phyloP scores from a whole-genome alignment of 495 filamentous ascomycete genomes.

The Penicillium paradoxum region DNA sequence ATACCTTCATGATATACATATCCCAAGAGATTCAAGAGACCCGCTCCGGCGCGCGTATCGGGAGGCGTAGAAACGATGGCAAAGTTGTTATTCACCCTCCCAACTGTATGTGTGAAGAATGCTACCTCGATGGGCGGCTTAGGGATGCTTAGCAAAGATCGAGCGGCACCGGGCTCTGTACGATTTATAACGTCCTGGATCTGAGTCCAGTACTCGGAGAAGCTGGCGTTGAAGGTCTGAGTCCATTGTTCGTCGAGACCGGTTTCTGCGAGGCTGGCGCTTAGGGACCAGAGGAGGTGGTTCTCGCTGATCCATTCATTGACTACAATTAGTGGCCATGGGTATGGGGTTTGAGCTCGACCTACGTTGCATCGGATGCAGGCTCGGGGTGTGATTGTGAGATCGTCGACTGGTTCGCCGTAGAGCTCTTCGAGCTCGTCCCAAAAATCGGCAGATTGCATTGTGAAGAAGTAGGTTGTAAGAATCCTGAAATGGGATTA shows the following conservation, averaged over 20 bases:
- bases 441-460: neutral
- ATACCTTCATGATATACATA: neutral
- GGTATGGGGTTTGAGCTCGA: neutral
- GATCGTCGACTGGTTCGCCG: neutral
- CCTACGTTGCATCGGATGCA: neutral
- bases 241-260: neutral
- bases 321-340: neutral
- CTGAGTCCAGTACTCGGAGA: neutral
- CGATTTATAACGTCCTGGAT: neutral
- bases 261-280: neutral
- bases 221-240: neutral
- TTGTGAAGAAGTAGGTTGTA: no score
- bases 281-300: neutral
- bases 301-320: neutral
- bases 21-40: neutral
- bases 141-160: neutral
- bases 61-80: neutral
- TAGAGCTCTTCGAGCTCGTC: neutral
- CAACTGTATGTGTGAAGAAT: neutral
- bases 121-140: neutral
- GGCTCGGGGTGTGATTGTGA: neutral
- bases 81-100: neutral
- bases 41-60: neutral
- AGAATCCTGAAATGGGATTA: no score
- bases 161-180: neutral